Percentiles rank a stretch among this genome's conserved stretches.
Evolutionary conservation across 2,329 filamentous ascomycete species (phyloP).

Genomic region (Nemania sp.): DNA sequence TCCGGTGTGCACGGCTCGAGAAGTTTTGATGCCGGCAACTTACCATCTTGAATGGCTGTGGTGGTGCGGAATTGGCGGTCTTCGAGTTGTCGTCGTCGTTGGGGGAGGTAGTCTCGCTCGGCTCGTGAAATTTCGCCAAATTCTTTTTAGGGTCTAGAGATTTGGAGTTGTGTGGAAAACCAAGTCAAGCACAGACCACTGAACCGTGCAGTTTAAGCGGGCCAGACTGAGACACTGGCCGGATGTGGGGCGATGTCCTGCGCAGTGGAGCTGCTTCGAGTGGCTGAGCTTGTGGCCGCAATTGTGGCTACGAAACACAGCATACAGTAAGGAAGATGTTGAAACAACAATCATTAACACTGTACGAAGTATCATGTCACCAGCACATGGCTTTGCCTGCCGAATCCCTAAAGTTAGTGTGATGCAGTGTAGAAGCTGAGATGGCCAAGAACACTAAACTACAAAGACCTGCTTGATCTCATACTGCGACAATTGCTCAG

Average conservation of each 20-base stretch:
- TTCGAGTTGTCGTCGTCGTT: slow-evolving; percentile 30
- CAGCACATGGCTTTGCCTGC: too few relatives aligned
- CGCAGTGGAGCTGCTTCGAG: too few relatives aligned
- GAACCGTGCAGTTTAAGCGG: neutral
- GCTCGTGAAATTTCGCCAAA: slow-evolving; percentile 39
- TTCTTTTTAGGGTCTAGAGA: slow-evolving; percentile 36
- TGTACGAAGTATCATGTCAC: too few relatives aligned
- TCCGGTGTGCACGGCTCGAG: neutral
- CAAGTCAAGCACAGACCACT: slow-evolving; percentile 22
- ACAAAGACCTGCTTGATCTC: too few relatives aligned
- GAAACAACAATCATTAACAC: too few relatives aligned
- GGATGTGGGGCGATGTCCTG: neutral
- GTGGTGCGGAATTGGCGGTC: slow-evolving; percentile 34
- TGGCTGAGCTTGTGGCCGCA: too few relatives aligned
- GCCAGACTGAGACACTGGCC: slow-evolving; percentile 11
- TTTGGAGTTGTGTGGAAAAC: slow-evolving; percentile 32
- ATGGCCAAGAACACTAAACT: too few relatives aligned
- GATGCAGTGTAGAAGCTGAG: too few relatives aligned
- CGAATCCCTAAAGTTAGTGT: too few relatives aligned
- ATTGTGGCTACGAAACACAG: too few relatives aligned
- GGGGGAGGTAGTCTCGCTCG: slow-evolving; percentile 33
- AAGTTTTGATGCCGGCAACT: slow-evolving; percentile 37
- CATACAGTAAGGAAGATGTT: too few relatives aligned
- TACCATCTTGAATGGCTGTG: slow-evolving; percentile 51
- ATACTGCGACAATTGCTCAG: too few relatives aligned